Base-by-base conservation (phyloP, 345 rosid genomes). In the Sonneratia alba region DNA sequence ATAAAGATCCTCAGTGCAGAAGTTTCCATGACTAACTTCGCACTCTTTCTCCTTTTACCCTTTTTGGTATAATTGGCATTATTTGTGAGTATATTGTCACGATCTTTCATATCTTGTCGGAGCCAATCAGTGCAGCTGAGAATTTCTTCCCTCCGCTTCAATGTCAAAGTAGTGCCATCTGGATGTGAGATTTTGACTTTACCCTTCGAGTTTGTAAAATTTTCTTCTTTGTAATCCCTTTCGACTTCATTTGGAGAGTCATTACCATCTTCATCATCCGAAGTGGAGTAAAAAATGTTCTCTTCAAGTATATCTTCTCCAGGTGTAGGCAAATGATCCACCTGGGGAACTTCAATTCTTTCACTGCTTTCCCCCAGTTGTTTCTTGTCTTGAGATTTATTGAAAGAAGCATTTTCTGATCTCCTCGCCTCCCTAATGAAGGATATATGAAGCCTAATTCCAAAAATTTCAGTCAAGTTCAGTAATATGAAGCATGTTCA, bases 251-350 rank as follows among this genome's bases (percentile, higher is more conserved):
- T 36, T 24, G 71, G 37, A 68, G 43, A 55, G 69, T 74, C 78
- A 74, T 82, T 65, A 79, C 76, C 67, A 72, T 83, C 90, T 72
- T 79, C 86, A 37, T 85, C 92, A 74, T 85, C 96, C 66, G 97
- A 88, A 81, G 89, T 82, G 68, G 90, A 90, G 57, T 81, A 80
- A 78, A 74, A 75, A 51, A 78, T 82, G 79, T 87, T 88, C 85
- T 88, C 87, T 77, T 92, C 96, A 69, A 76, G 34, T 79, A 83
- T 88, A 72, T 82, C 88, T 73, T 84, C 84, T 72, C 82, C 78
- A 34, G 68, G 74, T 21, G 78, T 88, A 83, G 56, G 12, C 15
- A 51, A 51, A 70, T 84, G 80, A 57, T 88, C 80, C 24, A 86
- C 87, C 75, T 88, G 87, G 70, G 84, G 67, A 67, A 83, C 87